phyloP scores from a whole-genome alignment of 768 basidiomycete genomes.

The Xanthoconium purpureum region DNA sequence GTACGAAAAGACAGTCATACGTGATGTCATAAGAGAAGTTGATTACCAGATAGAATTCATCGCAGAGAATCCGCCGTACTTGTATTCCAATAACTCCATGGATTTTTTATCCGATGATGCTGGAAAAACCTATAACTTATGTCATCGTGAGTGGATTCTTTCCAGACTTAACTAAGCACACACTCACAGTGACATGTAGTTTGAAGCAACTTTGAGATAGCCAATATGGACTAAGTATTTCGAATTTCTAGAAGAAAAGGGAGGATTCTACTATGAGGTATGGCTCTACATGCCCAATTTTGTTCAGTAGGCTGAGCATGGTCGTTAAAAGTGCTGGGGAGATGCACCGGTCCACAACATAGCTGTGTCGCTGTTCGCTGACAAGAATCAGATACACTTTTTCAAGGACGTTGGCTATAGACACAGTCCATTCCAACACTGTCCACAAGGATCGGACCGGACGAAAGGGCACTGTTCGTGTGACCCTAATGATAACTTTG shows the following conservation, averaged over 20 bases:
- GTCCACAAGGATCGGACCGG: slow-evolving; percentile 76
- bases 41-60: slow-evolving; percentile 51
- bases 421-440: slow-evolving; percentile 94
- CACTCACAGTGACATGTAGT: slow-evolving; percentile 40
- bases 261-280: slow-evolving; percentile 90
- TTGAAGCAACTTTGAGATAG: slow-evolving; percentile 96
- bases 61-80: slow-evolving; percentile 48
- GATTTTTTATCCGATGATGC: slow-evolving; percentile 64
- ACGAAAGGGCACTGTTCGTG: slow-evolving; percentile 85
- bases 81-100: slow-evolving; percentile 58
- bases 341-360: slow-evolving; percentile 93
- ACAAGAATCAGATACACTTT: slow-evolving; percentile 89
- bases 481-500: slow-evolving; percentile 68
- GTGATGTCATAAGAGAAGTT: slow-evolving; percentile 35
- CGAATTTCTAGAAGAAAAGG: slow-evolving; percentile 71
- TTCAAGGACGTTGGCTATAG: slow-evolving; percentile 93
- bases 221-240: slow-evolving; percentile 80
- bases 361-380: slow-evolving; percentile 84
- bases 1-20: slow-evolving; percentile 35
- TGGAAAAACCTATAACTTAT: slow-evolving; percentile 61
- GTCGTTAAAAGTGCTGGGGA: slow-evolving; percentile 69
- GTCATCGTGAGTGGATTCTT: slow-evolving; percentile 49
- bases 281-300: background rate
- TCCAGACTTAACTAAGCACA: background rate
- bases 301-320: slow-evolving; percentile 2